Conservation (phyloP, 176 grass and related monocot genomes). For the Eleusine indica region DNA sequence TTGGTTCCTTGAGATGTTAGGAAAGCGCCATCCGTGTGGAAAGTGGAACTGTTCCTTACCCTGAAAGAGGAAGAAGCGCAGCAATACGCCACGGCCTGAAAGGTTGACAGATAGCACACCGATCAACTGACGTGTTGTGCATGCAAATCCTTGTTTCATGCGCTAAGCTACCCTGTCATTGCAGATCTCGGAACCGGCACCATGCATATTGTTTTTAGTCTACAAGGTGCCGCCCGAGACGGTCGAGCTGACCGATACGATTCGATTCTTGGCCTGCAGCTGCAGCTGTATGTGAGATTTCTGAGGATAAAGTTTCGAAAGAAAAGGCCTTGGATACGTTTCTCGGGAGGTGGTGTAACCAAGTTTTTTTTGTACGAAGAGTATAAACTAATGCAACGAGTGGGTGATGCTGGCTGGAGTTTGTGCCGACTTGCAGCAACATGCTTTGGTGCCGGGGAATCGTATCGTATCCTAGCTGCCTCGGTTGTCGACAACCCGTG, state of each 20-base stretch:
- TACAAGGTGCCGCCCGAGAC: not conserved
- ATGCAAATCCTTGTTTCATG: not conserved
- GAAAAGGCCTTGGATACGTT: too few relatives aligned
- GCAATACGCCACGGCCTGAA: not conserved
- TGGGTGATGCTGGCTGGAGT: not conserved
- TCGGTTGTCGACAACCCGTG: not conserved
- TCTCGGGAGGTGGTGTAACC: too few relatives aligned
- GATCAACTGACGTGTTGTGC: not conserved
- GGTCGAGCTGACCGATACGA: not conserved
- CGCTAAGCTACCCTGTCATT: not conserved
- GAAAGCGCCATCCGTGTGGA: not conserved
- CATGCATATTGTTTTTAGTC: not conserved
- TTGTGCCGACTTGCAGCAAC: not conserved
- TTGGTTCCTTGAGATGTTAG: not conserved
- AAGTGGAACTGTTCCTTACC: not conserved
- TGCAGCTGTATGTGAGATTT: not conserved
- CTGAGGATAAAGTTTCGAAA: too few relatives aligned
- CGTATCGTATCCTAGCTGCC: constrained; percentile 27
- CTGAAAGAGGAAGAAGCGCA: not conserved
- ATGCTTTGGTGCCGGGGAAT: constrained; percentile 28
- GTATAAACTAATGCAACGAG: too few relatives aligned
- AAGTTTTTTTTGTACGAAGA: too few relatives aligned
- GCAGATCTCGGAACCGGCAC: not conserved
- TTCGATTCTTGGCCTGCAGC: not conserved
- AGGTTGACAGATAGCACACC: not conserved